phyloP scores from a whole-genome alignment of 345 rosid species.

The Syzygium grande region DNA sequence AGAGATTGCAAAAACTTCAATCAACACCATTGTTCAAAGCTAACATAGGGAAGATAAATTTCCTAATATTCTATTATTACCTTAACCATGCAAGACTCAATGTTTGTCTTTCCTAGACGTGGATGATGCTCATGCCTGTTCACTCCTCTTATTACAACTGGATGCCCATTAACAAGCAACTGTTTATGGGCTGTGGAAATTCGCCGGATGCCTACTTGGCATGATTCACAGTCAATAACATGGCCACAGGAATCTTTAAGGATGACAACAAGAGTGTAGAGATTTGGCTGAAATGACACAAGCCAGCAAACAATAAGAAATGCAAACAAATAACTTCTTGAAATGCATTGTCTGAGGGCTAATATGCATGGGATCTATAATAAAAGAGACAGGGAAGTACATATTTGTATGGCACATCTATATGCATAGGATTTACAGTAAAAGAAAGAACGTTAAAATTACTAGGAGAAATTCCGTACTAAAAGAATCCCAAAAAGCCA shows the following conservation, averaged over 20 bases:
- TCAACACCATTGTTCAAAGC: neutral
- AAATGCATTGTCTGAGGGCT: neutral
- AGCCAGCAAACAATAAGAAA: conserved; percentile 1
- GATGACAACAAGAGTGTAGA: conserved; percentile 67
- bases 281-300: conserved; percentile 62
- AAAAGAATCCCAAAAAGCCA: neutral
- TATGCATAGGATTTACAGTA: neutral
- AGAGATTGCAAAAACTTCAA: conserved; percentile 1
- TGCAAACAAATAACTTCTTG: neutral
- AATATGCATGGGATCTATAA: neutral
- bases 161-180: conserved; percentile 85
- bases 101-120: conserved; percentile 88
- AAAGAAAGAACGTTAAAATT: neutral
- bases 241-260: conserved; percentile 76
- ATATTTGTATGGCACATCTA: neutral
- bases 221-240: conserved; percentile 86
- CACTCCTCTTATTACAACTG: conserved; percentile 85
- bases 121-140: conserved; percentile 99
- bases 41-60: neutral
- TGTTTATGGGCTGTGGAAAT: conserved; percentile 86
- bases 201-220: conserved; percentile 78
- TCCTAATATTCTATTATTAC: conserved; percentile 12
- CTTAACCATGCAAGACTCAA: conserved; percentile 97
- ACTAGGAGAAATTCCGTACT: neutral
- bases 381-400: neutral